Conservation (phyloP, 2,329 filamentous ascomycete genomes). For the Pseudogymnoascus pannorum region DNA sequence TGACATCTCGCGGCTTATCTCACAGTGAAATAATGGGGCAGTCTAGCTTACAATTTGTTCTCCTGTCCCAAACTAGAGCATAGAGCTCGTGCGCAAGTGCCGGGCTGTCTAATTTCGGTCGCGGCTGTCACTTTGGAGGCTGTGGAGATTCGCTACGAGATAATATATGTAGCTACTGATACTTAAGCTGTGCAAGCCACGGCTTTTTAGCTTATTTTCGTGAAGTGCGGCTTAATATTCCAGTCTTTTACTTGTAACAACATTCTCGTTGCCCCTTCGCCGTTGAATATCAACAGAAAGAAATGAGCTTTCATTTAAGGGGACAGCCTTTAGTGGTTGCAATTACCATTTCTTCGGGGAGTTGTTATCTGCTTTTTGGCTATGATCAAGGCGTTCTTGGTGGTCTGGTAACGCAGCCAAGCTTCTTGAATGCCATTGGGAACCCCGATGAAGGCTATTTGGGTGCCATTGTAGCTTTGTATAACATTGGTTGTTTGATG, state of each 20-base stretch:
- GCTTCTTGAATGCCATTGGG: slow-evolving; percentile 34
- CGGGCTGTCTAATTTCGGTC: not conserved
- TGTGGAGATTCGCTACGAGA: not conserved
- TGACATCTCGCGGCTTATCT: not conserved
- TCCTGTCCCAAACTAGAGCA: not conserved
- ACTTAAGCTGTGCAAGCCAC: not conserved
- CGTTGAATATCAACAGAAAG: not conserved
- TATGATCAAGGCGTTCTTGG: slow-evolving; percentile 38
- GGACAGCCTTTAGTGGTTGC: slow-evolving; percentile 30
- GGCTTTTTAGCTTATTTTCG: not conserved
- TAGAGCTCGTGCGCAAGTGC: not conserved
- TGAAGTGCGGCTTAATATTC: not conserved
- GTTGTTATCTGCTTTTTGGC: slow-evolving; percentile 44
- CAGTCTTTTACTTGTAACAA: not conserved
- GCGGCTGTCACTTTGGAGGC: not conserved
- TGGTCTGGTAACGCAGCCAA: slow-evolving; percentile 31
- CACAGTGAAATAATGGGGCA: not conserved
- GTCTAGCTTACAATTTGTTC: not conserved
- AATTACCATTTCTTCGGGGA: slow-evolving; percentile 59
- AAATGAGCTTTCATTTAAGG: not conserved
- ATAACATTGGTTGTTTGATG: slow-evolving; percentile 42
- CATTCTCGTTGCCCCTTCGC: not conserved
- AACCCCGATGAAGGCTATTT: slow-evolving; percentile 33
- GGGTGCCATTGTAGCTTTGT: slow-evolving; percentile 38
- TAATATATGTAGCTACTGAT: not conserved